A percentile compares a stretch with the other conserved stretches of the same genome.
phyloP scores from a whole-genome alignment of 768 basidiomycete species.

The Clathrus columnatus region DNA sequence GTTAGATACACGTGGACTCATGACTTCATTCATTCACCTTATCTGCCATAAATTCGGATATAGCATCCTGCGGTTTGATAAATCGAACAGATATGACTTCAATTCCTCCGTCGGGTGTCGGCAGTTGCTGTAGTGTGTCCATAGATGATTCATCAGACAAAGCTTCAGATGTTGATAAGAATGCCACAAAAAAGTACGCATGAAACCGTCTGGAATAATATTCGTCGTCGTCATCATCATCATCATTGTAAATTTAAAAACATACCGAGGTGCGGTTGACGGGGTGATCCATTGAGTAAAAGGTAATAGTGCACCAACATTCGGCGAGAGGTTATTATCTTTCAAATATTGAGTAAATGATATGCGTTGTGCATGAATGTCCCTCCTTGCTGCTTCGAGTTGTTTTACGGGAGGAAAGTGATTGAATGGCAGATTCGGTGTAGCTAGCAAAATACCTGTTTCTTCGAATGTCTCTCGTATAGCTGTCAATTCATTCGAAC shows the following conservation, averaged over 20 bases:
- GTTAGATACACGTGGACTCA: neutral
- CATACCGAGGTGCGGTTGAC: conserved; percentile 41
- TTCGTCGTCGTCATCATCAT: conserved; percentile 6
- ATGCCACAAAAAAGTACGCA: conserved; percentile 60
- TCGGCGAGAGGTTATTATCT: conserved; percentile 34
- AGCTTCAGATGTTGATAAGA: conserved; percentile 35
- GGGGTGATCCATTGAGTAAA: conserved; percentile 76
- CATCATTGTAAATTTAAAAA: neutral
- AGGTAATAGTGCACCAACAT: conserved; percentile 43
- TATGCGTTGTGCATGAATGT: conserved; percentile 44
- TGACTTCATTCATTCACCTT: conserved; percentile 15
- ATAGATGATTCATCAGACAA: conserved; percentile 44
- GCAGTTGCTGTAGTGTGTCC: conserved; percentile 41
- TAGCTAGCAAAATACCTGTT: conserved; percentile 56
- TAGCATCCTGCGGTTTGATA: conserved; percentile 42
- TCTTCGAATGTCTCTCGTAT: conserved; percentile 76
- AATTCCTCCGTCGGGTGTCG: conserved; percentile 60
- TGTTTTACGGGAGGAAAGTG: conserved; percentile 24
- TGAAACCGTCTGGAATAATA: conserved; percentile 50
- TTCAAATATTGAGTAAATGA: conserved; percentile 47
- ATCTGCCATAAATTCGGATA: conserved; percentile 41
- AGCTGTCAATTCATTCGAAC: conserved; percentile 49
- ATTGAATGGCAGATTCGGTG: conserved; percentile 19
- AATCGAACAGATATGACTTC: conserved; percentile 68
- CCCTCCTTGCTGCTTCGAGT: conserved; percentile 46